Conservation (phyloP, 2,329 filamentous ascomycete genomes). For the Hypoxylon sp. region DNA sequence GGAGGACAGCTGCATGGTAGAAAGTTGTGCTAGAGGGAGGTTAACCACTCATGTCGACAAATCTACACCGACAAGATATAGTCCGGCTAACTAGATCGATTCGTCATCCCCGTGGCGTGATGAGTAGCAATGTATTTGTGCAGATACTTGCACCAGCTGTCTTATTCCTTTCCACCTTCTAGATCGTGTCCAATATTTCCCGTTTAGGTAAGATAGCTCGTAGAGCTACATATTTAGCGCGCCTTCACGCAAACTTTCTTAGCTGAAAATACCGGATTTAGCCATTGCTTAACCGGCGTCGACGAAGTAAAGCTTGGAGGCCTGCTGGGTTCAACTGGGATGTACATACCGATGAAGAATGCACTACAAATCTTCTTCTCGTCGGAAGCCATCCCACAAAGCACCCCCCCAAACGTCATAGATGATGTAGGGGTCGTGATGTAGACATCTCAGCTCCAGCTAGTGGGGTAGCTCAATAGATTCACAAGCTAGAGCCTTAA, state of each 20-base stretch:
- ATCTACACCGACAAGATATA: slow-evolving; percentile 16
- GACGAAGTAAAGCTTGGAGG: slow-evolving; percentile 14
- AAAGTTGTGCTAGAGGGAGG: slow-evolving; percentile 8
- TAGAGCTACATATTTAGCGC: slow-evolving; percentile 30
- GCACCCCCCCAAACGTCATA: slow-evolving; percentile 35
- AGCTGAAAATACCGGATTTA: slow-evolving; percentile 27
- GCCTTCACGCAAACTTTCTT: slow-evolving; percentile 5
- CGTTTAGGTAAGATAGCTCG: slow-evolving; percentile 27
- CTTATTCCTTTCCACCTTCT: slow-evolving; percentile 28
- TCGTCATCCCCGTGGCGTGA: slow-evolving; percentile 35
- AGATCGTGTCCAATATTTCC: slow-evolving; percentile 33
- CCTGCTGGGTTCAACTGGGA: slow-evolving; percentile 16
- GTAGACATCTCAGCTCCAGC: slow-evolving; percentile 5
- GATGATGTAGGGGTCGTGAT: slow-evolving; percentile 35
- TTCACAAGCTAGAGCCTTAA: slow-evolving; percentile 31
- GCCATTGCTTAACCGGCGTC: slow-evolving; percentile 15
- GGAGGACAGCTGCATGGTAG: slow-evolving; percentile 19
- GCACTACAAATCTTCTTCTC: neutral
- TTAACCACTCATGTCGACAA: slow-evolving; percentile 29
- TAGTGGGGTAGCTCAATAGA: slow-evolving; percentile 29
- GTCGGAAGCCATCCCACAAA: slow-evolving; percentile 4
- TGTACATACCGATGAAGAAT: slow-evolving; percentile 4
- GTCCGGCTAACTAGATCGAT: slow-evolving; percentile 28
- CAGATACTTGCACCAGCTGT: slow-evolving; percentile 31
- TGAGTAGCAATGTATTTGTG: slow-evolving; percentile 13